Conservation (phyloP, 345 rosid genomes). For the Camelina neglecta region DNA sequence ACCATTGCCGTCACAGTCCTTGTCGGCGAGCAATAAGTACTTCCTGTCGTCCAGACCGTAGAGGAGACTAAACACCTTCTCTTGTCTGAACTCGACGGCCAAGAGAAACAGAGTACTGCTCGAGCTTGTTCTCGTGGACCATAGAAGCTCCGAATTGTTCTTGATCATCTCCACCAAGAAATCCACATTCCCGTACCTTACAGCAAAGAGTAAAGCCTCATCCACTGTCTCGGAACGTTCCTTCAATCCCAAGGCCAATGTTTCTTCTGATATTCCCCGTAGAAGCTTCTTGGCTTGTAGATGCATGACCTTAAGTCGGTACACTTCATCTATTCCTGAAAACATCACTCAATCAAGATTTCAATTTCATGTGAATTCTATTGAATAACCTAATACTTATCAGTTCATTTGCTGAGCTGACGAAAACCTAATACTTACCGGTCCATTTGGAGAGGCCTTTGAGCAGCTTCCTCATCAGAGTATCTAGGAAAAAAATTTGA, state of each 20-base stretch:
- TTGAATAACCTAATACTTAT: slow-evolving; percentile 13
- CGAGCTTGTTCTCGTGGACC: slow-evolving; percentile 33
- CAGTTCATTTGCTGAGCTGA: slow-evolving; percentile 22
- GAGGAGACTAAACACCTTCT: slow-evolving; percentile 42
- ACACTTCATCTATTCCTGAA: slow-evolving; percentile 40
- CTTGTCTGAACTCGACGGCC: slow-evolving; percentile 44
- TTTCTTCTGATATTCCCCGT: slow-evolving; percentile 36
- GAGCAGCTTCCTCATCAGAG: slow-evolving; percentile 23
- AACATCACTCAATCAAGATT: background rate
- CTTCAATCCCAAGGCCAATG: slow-evolving; percentile 21
- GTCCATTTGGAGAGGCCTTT: slow-evolving; percentile 34
- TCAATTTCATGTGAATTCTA: background rate
- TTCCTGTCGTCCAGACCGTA: slow-evolving; percentile 38
- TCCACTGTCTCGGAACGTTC: slow-evolving; percentile 37
- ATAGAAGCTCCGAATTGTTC: slow-evolving; percentile 42
- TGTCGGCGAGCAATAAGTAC: slow-evolving; percentile 29
- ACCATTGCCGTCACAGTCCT: slow-evolving; percentile 30
- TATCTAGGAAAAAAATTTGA: slow-evolving; percentile 7
- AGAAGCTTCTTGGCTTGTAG: slow-evolving; percentile 41
- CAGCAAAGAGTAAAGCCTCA: slow-evolving; percentile 44
- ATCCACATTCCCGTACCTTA: slow-evolving; percentile 36
- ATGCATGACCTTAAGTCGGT: slow-evolving; percentile 38
- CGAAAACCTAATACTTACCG: slow-evolving; percentile 17
- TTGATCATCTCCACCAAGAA: slow-evolving; percentile 41
- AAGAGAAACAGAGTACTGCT: slow-evolving; percentile 43